These are phyloP conservation scores for Leptoxyphium fumago DNA, from an alignment of 2,329 filamentous ascomycete species.

Conservation along the genomic window DNA sequence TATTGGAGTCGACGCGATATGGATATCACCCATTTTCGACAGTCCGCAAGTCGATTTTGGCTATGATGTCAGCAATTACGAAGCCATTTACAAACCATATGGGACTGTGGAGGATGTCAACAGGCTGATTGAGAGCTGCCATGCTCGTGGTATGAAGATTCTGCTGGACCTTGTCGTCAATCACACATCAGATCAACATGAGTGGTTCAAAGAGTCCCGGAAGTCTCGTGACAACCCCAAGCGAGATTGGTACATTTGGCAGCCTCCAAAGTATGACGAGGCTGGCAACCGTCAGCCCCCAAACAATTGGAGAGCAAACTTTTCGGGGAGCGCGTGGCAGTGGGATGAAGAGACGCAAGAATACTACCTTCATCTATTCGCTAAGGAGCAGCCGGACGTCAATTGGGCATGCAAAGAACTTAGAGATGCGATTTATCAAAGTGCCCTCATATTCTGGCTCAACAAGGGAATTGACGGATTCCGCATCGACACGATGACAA, in stretches of 20 bases:
- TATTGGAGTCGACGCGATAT: conserved; percentile 47
- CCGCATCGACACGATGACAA: conserved; percentile 18
- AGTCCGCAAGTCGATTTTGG: conserved; percentile 52
- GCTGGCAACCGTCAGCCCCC: conserved; percentile 51
- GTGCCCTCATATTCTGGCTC: conserved; percentile 52
- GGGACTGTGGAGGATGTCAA: conserved; percentile 52
- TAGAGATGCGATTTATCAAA: conserved; percentile 53
- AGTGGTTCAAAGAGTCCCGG: conserved; percentile 55
- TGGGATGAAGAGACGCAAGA: conserved; percentile 58
- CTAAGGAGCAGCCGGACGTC: conserved; percentile 62
- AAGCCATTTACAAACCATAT: conserved; percentile 47
- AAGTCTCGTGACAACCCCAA: conserved; percentile 48
- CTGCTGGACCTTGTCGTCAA: conserved; percentile 64
- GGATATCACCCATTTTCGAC: conserved; percentile 52
- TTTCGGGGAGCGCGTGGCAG: conserved; percentile 46
- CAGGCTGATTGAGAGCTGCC: conserved; percentile 41
- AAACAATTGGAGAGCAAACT: conserved; percentile 57
- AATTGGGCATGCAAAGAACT: conserved; percentile 69
- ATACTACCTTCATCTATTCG: conserved; percentile 67
- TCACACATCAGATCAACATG: conserved; percentile 53
- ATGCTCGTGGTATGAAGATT: conserved; percentile 49
- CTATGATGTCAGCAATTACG: conserved; percentile 53
- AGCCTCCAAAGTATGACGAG: conserved; percentile 21
- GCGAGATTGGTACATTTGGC: conserved; percentile 54
- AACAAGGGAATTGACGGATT: conserved; percentile 46